phyloP scores from a whole-genome alignment of 306 rosid genomes.

The Prunus padus region DNA sequence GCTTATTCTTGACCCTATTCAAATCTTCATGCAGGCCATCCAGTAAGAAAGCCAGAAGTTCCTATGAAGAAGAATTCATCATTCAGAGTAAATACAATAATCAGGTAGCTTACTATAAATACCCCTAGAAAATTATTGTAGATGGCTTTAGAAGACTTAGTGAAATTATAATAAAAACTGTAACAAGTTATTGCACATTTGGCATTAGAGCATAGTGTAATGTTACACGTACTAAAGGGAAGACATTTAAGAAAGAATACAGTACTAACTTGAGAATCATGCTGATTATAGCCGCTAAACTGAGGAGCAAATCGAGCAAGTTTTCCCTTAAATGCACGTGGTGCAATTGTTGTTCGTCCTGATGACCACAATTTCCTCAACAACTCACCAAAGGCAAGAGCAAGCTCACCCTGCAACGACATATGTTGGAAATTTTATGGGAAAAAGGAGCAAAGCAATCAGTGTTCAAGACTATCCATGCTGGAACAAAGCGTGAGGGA shows the following conservation, averaged over 20 bases:
- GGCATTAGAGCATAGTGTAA: neutral
- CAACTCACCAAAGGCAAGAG: slow-evolving; percentile 89
- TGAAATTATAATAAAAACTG: neutral
- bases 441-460: slow-evolving; percentile 13
- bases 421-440: slow-evolving; percentile 22
- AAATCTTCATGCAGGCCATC: slow-evolving; percentile 99
- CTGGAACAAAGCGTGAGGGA: neutral
- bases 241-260: slow-evolving; percentile 13
- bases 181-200: neutral
- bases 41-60: slow-evolving; percentile 94
- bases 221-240: slow-evolving; percentile 9
- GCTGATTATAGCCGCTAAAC: slow-evolving; percentile 97
- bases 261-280: slow-evolving; percentile 91
- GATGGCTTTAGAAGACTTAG: neutral
- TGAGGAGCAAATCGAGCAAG: slow-evolving; percentile 98
- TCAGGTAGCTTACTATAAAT: neutral
- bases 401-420: slow-evolving; percentile 86
- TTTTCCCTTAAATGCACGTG: slow-evolving; percentile 87
- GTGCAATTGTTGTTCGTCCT: slow-evolving; percentile 76
- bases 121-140: neutral
- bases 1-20: slow-evolving; percentile 97
- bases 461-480: slow-evolving; percentile 10
- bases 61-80: slow-evolving; percentile 44
- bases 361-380: slow-evolving; percentile 95
- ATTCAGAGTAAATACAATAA: slow-evolving; percentile 24